phyloP scores from a whole-genome alignment of 768 basidiomycete genomes.

The Mycena maculata region DNA sequence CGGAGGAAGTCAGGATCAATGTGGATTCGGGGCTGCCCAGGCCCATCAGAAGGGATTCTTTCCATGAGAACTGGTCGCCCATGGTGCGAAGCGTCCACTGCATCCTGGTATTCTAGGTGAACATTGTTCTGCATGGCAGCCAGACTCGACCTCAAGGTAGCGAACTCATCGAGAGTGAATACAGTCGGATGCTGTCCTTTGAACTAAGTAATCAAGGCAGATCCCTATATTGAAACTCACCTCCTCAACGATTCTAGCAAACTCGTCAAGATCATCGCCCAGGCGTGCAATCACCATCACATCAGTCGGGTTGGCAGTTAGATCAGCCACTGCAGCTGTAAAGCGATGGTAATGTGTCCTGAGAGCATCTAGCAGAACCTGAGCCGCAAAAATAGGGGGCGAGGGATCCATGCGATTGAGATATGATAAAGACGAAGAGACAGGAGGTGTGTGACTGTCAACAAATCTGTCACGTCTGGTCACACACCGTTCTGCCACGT shows the following conservation, averaged over 20 bases:
- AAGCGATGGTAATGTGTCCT: not conserved
- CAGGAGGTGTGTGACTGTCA: too few relatives aligned
- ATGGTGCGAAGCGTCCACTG: slow-evolving; percentile 16
- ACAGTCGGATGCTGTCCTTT: not conserved
- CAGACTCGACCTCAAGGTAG: not conserved
- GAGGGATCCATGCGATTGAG: too few relatives aligned
- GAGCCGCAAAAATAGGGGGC: too few relatives aligned
- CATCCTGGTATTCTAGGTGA: slow-evolving; percentile 13
- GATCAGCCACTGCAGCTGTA: not conserved
- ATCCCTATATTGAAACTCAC: not conserved
- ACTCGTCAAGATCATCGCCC: slow-evolving; percentile 7
- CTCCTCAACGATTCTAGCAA: not conserved
- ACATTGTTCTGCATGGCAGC: slow-evolving; percentile 17
- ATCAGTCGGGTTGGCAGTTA: not conserved
- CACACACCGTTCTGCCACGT: too few relatives aligned
- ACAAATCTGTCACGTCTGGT: too few relatives aligned
- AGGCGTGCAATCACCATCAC: not conserved
- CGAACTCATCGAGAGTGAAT: not conserved
- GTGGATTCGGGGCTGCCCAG: slow-evolving; percentile 41
- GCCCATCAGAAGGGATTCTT: slow-evolving; percentile 17
- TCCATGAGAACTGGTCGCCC: slow-evolving; percentile 1
- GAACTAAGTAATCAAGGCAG: not conserved
- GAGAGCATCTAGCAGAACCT: not conserved
- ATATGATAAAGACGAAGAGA: too few relatives aligned
- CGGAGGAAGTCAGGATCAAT: slow-evolving; percentile 42